Base-by-base conservation (phyloP, 257 asterid genomes). In the Plantago ovata region DNA sequence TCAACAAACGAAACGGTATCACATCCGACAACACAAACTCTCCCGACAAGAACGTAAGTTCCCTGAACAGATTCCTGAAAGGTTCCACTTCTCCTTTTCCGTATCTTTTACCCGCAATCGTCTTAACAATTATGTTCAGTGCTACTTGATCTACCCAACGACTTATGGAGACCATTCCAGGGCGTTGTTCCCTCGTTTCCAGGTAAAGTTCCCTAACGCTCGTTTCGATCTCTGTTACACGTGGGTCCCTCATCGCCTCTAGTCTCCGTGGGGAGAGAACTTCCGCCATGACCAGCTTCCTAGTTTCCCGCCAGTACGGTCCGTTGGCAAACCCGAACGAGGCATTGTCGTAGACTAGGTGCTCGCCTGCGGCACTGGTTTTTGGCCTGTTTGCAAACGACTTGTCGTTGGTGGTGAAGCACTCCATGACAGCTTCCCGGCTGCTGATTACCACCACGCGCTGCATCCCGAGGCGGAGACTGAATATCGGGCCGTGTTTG, bases 321-420 rank as follows among this genome's bases (percentile, higher is more conserved):
- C 86, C 86, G 39, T 74, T 42, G 0, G 72, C 22, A 32, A 73
- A 76, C 15, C 82, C 81, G 23, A 84, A 78, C 13, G 69, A 69
- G 1, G 89, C 84, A 19, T 56, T 9, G 13, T 75, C 61, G 73
- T 76, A 81, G 22, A 75, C 89, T 11, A 84, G 78, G 62, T 73
- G 62, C 18, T 22, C 47, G 6, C 79, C n/a, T n/a, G n/a, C n/a
- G 4, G 69, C 69, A 9, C 22, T 53, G 3, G 82, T 58, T 8
- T 6, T 40, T 0, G 94, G 86, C 64, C 86, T 69, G 0, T 67
- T 56, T 3, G 79, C 69, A 4, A 78, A 49, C 47, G 48, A 64
- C 48, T 47, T 77, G 38, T 83, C 92, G 47, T 78, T 74, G 24
- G 73, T 65, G 14, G 92, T 80, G 72, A 83, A 81, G 65, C 81